Evolutionary conservation across 169 alveolate species (phyloP).

Genomic region (Cryptosporidium ryanae): DNA sequence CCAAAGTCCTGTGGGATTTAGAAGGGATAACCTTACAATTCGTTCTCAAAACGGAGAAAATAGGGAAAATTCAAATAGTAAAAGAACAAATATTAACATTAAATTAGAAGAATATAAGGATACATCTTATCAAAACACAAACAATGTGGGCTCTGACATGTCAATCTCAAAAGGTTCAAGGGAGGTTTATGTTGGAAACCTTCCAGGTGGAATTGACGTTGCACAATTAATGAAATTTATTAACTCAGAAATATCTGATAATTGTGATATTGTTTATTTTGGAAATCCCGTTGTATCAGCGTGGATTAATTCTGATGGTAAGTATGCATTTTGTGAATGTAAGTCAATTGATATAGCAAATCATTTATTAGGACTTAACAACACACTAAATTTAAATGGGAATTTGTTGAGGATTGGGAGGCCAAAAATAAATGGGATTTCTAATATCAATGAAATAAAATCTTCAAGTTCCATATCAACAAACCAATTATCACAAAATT

Average conservation of each 20-base stretch:
- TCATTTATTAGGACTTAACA: conserved; percentile 78
- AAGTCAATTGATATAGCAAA: conserved; percentile 94
- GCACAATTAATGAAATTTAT: conserved; percentile 83
- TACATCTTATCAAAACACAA: too few species aligned
- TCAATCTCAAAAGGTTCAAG: conserved; percentile 79
- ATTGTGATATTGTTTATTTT: background rate
- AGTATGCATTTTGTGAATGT: conserved; percentile 94
- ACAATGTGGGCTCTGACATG: too few species aligned
- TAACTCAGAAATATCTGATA: conserved; percentile 82
- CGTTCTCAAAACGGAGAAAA: too few species aligned
- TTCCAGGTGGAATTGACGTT: conserved; percentile 84
- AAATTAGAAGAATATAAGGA: too few species aligned
- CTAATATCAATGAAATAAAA: background rate
- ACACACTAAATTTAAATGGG: conserved; percentile 58
- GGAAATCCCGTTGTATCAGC: conserved; percentile 91
- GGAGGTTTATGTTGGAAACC: conserved; percentile 87
- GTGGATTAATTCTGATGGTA: conserved; percentile 94
- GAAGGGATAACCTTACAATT: too few species aligned
- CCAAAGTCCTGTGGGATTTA: too few species aligned
- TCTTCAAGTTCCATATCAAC: background rate
- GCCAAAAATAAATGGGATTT: conserved; percentile 39
- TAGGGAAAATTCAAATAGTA: too few species aligned
- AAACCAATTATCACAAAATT: background rate
- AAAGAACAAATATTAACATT: too few species aligned
- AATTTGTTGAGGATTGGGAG: conserved; percentile 54